phyloP scores from a whole-genome alignment of 169 alveolate genomes.

The Plasmodium sp. region DNA sequence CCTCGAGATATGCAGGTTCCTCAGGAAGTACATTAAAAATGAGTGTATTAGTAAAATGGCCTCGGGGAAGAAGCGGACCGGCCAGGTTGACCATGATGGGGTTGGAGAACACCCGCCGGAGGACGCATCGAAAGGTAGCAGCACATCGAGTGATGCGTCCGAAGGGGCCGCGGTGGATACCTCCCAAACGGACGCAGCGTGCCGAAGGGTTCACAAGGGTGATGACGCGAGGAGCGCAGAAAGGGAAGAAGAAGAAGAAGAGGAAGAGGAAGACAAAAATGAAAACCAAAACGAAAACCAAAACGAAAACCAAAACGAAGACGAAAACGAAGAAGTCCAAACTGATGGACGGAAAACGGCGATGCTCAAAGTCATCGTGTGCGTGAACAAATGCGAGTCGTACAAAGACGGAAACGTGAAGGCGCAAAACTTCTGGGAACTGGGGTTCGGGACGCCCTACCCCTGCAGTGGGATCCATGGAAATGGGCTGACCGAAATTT shows the following conservation, averaged over 20 bases:
- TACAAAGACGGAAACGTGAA: slow-evolving; percentile 79
- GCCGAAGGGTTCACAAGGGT: neutral
- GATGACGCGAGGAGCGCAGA: neutral
- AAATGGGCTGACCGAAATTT: slow-evolving; percentile 82
- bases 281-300: no score
- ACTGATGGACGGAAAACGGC: neutral
- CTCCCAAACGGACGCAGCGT: neutral
- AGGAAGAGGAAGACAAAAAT: neutral
- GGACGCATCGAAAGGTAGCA: neutral
- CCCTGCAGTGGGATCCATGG: slow-evolving; percentile 87
- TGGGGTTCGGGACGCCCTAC: slow-evolving; percentile 84
- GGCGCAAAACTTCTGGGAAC: slow-evolving; percentile 85
- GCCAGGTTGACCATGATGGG: neutral
- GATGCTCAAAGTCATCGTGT: slow-evolving; percentile 68
- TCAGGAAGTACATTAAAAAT: slow-evolving; percentile 53
- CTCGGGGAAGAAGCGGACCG: neutral
- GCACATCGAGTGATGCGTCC: neutral
- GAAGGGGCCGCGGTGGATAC: neutral
- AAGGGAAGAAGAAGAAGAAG: neutral
- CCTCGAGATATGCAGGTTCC: slow-evolving; percentile 74
- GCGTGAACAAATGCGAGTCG: slow-evolving; percentile 86
- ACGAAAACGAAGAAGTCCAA: neutral
- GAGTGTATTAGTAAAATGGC: slow-evolving; percentile 8
- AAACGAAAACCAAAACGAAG: neutral
- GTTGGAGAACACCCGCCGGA: neutral